Evolutionary conservation across 805 yeast genomes (phyloP), one percentile per base, ranked within the genome.

Genomic region (Zygoascus flipseniorum): DNA sequence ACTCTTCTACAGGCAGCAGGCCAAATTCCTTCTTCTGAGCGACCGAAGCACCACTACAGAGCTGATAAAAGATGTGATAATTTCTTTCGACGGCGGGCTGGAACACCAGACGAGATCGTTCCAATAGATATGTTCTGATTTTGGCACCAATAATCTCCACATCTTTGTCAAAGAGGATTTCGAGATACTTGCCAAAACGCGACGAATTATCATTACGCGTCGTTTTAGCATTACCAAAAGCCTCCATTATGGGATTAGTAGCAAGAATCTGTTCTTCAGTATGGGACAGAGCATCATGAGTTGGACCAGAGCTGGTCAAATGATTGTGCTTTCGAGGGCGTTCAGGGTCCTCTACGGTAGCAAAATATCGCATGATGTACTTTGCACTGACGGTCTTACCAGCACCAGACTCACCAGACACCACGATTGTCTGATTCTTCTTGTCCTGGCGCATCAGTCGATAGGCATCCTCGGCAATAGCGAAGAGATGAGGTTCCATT

Each of bases 311-410:
- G 28, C 49, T 39, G 14, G 43, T 45, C 20, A 53, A 28, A 31
- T 31, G 31, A 28, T 31, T 35, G 19, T 49, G 50, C 54, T 55
- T 53, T n/a, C 62, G 57, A 11, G 69, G 72, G 48, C 62, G 66
- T 61, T 67, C 64, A 55, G 75, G 70, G 54, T 71, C 73, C 55
- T 92, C 97, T 14, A 92, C 97, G 16, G 96, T 83, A 2, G 98
- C 98, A 69, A 92, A 90, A 70, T 90, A 92, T 69, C 98, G 82
- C 98, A 92, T 92, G 59, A 92, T 92, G 69, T 87, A 92, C 68
- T 92, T 92, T 42, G 99, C 99, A 58, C 93, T 83, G 43, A 92
- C 98, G 4, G 98, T 93, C 65, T 92, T 93, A 69, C 99, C 99
- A 31, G 99, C 98, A 70, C 99, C 99, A 6, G 96, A 87, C 72